Conservation (phyloP, 1,284 basidiomycete species). For the Tilletia horrida region DNA sequence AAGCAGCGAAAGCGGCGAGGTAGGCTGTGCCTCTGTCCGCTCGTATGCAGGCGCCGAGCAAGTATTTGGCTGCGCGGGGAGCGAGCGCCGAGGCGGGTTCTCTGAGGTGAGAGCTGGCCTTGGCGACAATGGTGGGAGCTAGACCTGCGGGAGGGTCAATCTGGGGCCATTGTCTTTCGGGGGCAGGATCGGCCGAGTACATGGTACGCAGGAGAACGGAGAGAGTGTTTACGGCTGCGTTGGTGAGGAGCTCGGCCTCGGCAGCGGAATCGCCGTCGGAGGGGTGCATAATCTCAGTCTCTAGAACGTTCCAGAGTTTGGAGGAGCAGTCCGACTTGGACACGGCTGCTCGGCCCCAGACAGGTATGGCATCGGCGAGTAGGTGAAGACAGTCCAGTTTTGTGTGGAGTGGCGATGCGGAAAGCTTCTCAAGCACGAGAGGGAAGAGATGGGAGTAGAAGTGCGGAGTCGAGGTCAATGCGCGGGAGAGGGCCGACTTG, state of each 20-base stretch:
- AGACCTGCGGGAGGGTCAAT: constrained; percentile 41
- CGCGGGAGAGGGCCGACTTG: constrained; percentile 67
- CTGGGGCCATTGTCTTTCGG: constrained; percentile 20
- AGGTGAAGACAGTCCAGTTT: constrained; percentile 61
- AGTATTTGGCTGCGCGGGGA: constrained; percentile 34
- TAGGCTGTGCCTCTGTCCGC: constrained; percentile 36
- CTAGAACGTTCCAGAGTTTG: constrained; percentile 44
- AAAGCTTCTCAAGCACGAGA: constrained; percentile 86
- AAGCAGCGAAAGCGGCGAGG: constrained; percentile 31
- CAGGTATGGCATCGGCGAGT: constrained; percentile 42
- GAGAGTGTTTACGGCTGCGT: constrained; percentile 27
- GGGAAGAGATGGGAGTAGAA: constrained; percentile 83
- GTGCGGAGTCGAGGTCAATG: constrained; percentile 72
- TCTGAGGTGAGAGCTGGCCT: constrained; percentile 39
- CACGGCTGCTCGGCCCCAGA: constrained; percentile 47
- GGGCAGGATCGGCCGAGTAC: constrained; percentile 25
- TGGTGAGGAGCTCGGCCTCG: constrained; percentile 4
- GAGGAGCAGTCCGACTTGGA: constrained; percentile 22
- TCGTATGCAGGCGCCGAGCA: constrained; percentile 32
- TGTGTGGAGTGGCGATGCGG: constrained; percentile 73
- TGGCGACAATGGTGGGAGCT: constrained; percentile 43
- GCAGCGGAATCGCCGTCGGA: constrained; percentile 38
- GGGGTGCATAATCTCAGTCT: constrained; percentile 53
- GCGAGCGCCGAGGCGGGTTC: constrained; percentile 47
- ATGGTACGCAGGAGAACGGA: constrained; percentile 40